phyloP scores from a whole-genome alignment of 306 rosid genomes.

The Biancaea sappan region DNA sequence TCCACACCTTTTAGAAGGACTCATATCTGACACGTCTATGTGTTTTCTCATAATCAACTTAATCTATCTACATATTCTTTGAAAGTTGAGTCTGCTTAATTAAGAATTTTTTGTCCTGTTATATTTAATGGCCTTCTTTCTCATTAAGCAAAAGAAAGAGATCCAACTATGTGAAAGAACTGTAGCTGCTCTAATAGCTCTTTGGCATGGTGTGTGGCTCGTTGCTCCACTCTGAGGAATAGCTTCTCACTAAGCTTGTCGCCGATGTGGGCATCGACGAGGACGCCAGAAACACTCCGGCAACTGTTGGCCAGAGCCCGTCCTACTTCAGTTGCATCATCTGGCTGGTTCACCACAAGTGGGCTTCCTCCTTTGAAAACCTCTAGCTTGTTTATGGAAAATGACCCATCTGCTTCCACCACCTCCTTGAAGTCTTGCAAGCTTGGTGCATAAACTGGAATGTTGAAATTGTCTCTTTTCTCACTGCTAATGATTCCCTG shows the following conservation, averaged over 20 bases:
- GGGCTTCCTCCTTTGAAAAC: constrained; percentile 99
- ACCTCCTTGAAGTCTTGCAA: constrained; percentile 88
- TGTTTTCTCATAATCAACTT: not conserved
- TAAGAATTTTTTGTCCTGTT: not conserved
- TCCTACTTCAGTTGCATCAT: constrained; percentile 69
- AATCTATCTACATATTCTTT: not conserved
- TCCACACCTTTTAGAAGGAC: not conserved
- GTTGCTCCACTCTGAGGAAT: constrained; percentile 57
- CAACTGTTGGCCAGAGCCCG: constrained; percentile 75
- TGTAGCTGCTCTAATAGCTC: constrained; percentile 81
- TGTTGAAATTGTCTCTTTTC: constrained; percentile 80
- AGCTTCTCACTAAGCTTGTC: constrained; percentile 76
- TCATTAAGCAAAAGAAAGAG: constrained; percentile 63
- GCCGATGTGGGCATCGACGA: constrained; percentile 92
- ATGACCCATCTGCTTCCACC: constrained; percentile 82
- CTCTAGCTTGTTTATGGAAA: constrained; percentile 81
- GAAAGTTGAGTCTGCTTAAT: not conserved
- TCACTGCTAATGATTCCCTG: constrained; percentile 78
- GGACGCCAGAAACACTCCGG: constrained; percentile 80
- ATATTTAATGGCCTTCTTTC: too few relatives aligned
- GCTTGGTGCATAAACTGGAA: constrained; percentile 91
- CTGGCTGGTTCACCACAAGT: constrained; percentile 76
- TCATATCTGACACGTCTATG: not conserved
- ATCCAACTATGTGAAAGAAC: constrained; percentile 93
- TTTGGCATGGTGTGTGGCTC: constrained; percentile 74